Evolutionary conservation across 1,284 basidiomycete genomes (phyloP), one percentile per base, ranked within the genome.

Genomic region (Rhodotorula sp.): DNA sequence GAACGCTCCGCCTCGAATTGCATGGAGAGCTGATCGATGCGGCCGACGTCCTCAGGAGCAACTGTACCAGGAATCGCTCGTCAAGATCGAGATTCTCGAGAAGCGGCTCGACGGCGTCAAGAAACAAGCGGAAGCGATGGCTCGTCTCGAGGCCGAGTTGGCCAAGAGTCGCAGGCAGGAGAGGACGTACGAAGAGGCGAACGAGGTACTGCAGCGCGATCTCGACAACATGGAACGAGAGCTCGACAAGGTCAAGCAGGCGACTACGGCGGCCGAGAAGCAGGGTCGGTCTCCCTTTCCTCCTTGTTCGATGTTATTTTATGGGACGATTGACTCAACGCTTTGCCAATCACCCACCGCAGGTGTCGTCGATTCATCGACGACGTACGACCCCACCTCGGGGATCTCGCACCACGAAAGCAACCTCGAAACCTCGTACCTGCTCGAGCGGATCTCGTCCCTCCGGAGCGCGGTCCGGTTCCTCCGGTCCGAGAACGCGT

Each of bases 71-170:
- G 97, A 99, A 80, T 85, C 89, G 10, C 84, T 85, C 8, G 93
- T 98, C 72, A 98, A 95, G 85, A 91, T 97, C 68, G 93, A 97
- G 81, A 87, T 96, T 14, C 91, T 99, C 86, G 92, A 96, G 80
- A 88, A 93, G 63, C 88, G 93, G 61, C 89, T 96, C 84, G 95
- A 98, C 80, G 87, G 88, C 1, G 89, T 89, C 71, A 94, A 93
- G 85, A 92, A 91, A 80, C 81, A 86, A 81, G 89, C 89, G 2
- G 95, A 98, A 72, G 84, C 87, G 31, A 91, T 97, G 67, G 82
- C 85, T 26, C 90, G 92, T 70, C 86, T 98, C 29, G 92, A 97
- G 81, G 84, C 81, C 46, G 90, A 95, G 77, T 85, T 98, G 2
- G 82, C 85, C 46, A 93, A 93, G 80, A 87, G 88, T 14, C 88